A percentile compares a stretch with the other conserved stretches of the same genome.
phyloP scores from a whole-genome alignment of 2,329 filamentous ascomycete genomes.

The Tolypocladium album region DNA sequence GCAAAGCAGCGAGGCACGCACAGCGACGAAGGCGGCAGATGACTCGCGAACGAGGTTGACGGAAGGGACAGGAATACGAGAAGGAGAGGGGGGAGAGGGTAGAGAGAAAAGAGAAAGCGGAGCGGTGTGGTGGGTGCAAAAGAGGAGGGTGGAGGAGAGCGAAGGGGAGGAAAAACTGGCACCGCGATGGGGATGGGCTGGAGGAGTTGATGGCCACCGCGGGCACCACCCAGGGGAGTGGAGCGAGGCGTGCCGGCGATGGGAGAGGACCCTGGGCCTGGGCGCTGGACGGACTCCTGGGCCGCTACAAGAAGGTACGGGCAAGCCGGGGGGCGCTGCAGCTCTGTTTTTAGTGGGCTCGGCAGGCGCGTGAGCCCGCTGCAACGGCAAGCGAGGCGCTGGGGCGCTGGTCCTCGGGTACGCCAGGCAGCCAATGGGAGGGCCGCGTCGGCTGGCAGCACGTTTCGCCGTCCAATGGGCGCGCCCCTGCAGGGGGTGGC shows the following conservation, averaged over 20 bases:
- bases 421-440: neutral
- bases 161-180: slow-evolving; percentile 14
- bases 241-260: neutral
- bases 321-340: neutral
- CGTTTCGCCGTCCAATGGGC: neutral
- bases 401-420: neutral
- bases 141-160: slow-evolving; percentile 13
- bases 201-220: neutral
- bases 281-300: neutral
- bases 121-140: slow-evolving; percentile 18
- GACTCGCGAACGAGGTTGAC: slow-evolving; percentile 13
- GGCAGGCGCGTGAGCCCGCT: neutral
- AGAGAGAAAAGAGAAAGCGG: slow-evolving; percentile 11
- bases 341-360: neutral
- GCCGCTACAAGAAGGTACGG: neutral
- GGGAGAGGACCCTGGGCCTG: neutral
- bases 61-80: slow-evolving; percentile 2
- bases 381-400: neutral
- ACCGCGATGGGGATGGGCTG: slow-evolving; percentile 10
- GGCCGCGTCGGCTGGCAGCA: neutral
- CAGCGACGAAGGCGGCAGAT: slow-evolving; percentile 5
- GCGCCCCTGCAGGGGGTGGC: neutral
- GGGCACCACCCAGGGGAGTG: neutral
- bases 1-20: slow-evolving; percentile 1
- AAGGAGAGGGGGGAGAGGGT: slow-evolving; percentile 8